Evolutionary conservation across 2,329 filamentous ascomycete genomes (phyloP), one percentile per base, ranked within the genome.

Genomic region (Pezicula radicicola): DNA sequence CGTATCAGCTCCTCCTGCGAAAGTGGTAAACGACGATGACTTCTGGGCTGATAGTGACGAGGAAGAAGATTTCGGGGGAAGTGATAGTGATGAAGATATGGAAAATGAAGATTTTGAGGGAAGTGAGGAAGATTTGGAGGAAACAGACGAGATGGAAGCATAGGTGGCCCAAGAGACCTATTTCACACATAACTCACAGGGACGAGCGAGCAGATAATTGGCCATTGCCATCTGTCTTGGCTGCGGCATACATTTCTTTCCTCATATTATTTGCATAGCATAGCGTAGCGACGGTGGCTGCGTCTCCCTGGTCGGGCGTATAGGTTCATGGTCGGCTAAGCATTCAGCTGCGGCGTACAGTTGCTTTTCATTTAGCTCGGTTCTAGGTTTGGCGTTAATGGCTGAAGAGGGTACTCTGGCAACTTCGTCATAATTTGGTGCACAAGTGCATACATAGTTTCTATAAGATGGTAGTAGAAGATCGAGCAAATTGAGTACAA

Each of bases 31-130:
- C 39, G 89, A 95, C 60, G 85, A 88, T 60, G 88, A 89, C 55
- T 95, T 95, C 67, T 94, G 90, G 87, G 83, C 81, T 33, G 87
- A 89, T 67, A 85, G 83, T 45, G 88, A 88, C 53, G 80, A 88
- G 59, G 88, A 90, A 60, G 83, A 88, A 48, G 88, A 92, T 60
- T 91, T 92, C 69, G 87, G 85, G 9, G 87, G 86, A 15, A 89
- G 86, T 62, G 88, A 90, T 59, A 83, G 80, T 50, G 79, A 84
- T 19, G 81, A 80, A 6, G 78, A 78, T 15, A 77, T 79, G 9
- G 80, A 81, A 15, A 80, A 82, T 43, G 74, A 76, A 18, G 76
- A 79, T 39, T 70, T 73, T 15, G 66, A 70, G 30, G 69, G 66
- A 52, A 45, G 42, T 16, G 42, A 45, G 9, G 57, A 61, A 42